These are phyloP conservation scores for Lentinus polychrous DNA, from an alignment of 1,284 basidiomycete species.

Conservation along the genomic window DNA sequence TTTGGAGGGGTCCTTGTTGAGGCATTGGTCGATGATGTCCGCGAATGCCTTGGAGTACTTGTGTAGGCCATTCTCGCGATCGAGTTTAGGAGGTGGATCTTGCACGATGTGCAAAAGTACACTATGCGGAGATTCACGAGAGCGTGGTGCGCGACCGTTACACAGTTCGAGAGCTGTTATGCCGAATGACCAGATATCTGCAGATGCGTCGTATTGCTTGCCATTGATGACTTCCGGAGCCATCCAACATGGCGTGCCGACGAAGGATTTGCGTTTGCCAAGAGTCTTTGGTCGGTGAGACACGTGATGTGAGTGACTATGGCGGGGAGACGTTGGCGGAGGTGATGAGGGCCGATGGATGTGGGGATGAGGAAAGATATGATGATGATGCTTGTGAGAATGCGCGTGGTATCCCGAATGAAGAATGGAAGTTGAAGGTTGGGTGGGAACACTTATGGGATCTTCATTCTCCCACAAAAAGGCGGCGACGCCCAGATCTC, in stretches of 20 bases:
- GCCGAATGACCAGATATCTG: constrained; percentile 90
- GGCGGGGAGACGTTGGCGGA: background rate
- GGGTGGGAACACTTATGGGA: constrained; percentile 10
- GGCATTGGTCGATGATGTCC: constrained; percentile 75
- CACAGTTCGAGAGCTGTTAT: constrained; percentile 84
- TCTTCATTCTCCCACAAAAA: constrained; percentile 61
- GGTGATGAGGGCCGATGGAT: constrained; percentile 6
- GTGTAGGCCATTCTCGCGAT: constrained; percentile 64
- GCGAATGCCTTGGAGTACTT: constrained; percentile 80
- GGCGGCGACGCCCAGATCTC: constrained; percentile 84
- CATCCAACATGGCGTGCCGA: constrained; percentile 96
- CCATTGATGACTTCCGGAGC: constrained; percentile 86
- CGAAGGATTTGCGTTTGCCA: constrained; percentile 79
- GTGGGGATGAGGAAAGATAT: no score
- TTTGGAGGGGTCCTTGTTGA: constrained; percentile 75
- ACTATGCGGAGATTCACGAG: constrained; percentile 65
- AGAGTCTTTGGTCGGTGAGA: constrained; percentile 26
- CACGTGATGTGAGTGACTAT: constrained; percentile 1
- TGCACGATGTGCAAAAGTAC: constrained; percentile 75
- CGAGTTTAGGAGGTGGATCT: constrained; percentile 66
- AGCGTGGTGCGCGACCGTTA: constrained; percentile 77
- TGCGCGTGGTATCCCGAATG: background rate
- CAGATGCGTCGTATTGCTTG: constrained; percentile 75
- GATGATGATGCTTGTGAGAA: background rate
- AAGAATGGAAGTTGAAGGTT: constrained; percentile 1